phyloP scores from a whole-genome alignment of 768 basidiomycete genomes.

The Crucibulum laeve region DNA sequence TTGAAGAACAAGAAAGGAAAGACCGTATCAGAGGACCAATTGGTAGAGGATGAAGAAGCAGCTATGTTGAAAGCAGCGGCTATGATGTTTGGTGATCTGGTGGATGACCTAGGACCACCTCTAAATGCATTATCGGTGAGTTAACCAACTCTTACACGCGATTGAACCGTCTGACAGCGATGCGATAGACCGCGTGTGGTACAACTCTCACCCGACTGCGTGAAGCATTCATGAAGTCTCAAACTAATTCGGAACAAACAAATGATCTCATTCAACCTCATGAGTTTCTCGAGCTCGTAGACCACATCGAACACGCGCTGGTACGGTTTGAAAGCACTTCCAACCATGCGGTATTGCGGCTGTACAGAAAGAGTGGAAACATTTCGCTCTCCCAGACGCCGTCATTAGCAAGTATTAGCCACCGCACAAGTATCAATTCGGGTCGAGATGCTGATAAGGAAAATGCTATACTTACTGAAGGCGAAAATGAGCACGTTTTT shows the following conservation, averaged over 20 bases:
- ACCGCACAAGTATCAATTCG: slow-evolving; percentile 4
- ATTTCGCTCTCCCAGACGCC: slow-evolving; percentile 16
- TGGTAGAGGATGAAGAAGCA: slow-evolving; percentile 26
- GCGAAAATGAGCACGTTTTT: slow-evolving; percentile 81
- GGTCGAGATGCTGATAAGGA: too few relatives aligned
- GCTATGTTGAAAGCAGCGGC: slow-evolving; percentile 60
- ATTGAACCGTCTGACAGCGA: neutral
- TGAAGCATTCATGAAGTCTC: slow-evolving; percentile 55
- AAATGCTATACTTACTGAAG: slow-evolving; percentile 31
- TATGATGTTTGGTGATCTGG: slow-evolving; percentile 70
- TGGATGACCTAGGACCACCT: slow-evolving; percentile 78
- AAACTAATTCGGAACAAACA: slow-evolving; percentile 18
- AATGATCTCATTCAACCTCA: slow-evolving; percentile 39
- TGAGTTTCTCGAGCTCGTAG: slow-evolving; percentile 63
- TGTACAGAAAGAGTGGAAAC: slow-evolving; percentile 55
- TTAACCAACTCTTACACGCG: slow-evolving; percentile 1
- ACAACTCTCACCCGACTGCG: slow-evolving; percentile 58
- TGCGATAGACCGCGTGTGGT: slow-evolving; percentile 52
- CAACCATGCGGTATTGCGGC: slow-evolving; percentile 74
- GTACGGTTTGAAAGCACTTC: slow-evolving; percentile 78
- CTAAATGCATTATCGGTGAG: slow-evolving; percentile 69
- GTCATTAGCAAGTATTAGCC: slow-evolving; percentile 15
- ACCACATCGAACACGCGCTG: slow-evolving; percentile 65
- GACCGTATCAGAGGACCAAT: slow-evolving; percentile 7
- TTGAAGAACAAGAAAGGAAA: slow-evolving; percentile 16